phyloP scores from a whole-genome alignment of 768 basidiomycete genomes.

The Russula griseocarnosa region DNA sequence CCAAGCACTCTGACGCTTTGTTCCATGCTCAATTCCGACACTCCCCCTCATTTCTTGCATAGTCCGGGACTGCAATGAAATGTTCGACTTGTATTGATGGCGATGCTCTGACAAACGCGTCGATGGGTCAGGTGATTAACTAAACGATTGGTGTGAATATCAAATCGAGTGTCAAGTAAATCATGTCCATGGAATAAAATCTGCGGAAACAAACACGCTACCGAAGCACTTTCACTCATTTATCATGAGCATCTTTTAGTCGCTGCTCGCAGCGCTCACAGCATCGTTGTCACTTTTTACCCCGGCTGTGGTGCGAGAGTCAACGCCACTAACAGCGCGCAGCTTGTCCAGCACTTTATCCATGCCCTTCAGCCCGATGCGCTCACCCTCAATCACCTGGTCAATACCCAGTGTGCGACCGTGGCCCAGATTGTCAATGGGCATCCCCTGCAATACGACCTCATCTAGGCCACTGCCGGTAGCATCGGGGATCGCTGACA shows the following conservation, averaged over 20 bases:
- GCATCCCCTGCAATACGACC: slow-evolving; percentile 6
- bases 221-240: too few relatives aligned
- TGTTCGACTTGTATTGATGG: too few relatives aligned
- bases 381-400: slow-evolving; percentile 27
- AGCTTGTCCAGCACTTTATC: slow-evolving; percentile 28
- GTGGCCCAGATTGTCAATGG: not conserved
- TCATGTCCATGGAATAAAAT: too few relatives aligned
- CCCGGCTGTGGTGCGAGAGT: not conserved
- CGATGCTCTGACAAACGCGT: too few relatives aligned
- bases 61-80: too few relatives aligned
- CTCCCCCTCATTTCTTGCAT: too few relatives aligned
- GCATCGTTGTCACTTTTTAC: not conserved
- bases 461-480: slow-evolving; percentile 11
- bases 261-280: slow-evolving; percentile 8
- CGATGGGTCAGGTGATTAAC: too few relatives aligned
- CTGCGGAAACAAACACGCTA: too few relatives aligned
- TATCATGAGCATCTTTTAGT: not conserved
- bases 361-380: slow-evolving; percentile 26
- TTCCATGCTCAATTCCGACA: too few relatives aligned
- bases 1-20: too few relatives aligned
- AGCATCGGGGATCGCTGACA: slow-evolving; percentile 5
- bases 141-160: too few relatives aligned
- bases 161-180: too few relatives aligned
- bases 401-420: slow-evolving; percentile 25
- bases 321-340: slow-evolving; percentile 22